Percentiles rank a stretch among this genome's conserved stretches.
Conservation (phyloP, 2,329 filamentous ascomycete species). For the Torrubiellomyces zombiae region DNA sequence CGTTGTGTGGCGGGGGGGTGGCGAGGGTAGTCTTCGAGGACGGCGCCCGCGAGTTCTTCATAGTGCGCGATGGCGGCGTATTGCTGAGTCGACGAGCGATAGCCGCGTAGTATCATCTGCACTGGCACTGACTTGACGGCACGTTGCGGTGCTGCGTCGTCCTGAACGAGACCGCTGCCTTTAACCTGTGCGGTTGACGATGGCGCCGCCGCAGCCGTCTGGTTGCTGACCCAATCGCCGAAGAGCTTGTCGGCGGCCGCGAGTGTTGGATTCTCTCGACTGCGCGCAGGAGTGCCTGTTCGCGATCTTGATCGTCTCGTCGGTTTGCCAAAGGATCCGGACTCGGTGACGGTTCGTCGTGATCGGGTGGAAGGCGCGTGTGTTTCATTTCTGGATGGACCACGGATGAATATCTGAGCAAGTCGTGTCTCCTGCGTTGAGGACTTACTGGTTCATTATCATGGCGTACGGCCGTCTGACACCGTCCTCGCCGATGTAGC, state of each 20-base stretch:
- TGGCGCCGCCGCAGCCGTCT: slow-evolving; percentile 16
- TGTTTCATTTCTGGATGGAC: slow-evolving; percentile 30
- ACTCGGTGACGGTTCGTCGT: slow-evolving; percentile 38
- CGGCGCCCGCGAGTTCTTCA: slow-evolving; percentile 68
- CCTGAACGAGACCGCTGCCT: slow-evolving; percentile 18
- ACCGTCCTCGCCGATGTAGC: slow-evolving; percentile 49
- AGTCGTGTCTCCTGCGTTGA: neutral
- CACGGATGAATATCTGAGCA: neutral
- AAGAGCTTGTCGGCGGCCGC: slow-evolving; percentile 46
- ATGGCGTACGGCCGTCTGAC: slow-evolving; percentile 49
- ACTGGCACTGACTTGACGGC: slow-evolving; percentile 29
- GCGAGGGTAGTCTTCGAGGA: slow-evolving; percentile 87
- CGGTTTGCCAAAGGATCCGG: slow-evolving; percentile 52
- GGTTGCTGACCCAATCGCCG: slow-evolving; percentile 36
- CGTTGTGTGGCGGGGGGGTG: slow-evolving; percentile 56
- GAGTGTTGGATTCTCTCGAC: slow-evolving; percentile 43
- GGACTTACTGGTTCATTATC: slow-evolving; percentile 43
- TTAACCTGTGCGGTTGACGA: slow-evolving; percentile 16
- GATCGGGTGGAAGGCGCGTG: slow-evolving; percentile 29
- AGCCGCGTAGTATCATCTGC: slow-evolving; percentile 77
- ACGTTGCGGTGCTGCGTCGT: slow-evolving; percentile 22
- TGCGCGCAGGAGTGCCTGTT: slow-evolving; percentile 38
- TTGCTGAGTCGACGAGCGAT: slow-evolving; percentile 44
- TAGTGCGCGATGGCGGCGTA: slow-evolving; percentile 84
- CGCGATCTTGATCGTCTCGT: slow-evolving; percentile 45